Conservation (phyloP, 2,329 filamentous ascomycete genomes). For the Xylaria sp. region DNA sequence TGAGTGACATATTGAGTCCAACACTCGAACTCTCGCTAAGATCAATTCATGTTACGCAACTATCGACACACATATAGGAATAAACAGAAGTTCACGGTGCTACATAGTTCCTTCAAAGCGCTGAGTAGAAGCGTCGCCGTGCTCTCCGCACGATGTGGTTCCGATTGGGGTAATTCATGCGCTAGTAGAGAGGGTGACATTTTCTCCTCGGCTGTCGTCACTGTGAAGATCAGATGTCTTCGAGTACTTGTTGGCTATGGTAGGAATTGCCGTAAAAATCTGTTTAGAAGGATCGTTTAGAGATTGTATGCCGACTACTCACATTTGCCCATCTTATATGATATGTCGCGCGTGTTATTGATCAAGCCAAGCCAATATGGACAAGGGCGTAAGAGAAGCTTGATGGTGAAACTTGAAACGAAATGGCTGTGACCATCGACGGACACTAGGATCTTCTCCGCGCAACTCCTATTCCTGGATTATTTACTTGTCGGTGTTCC, state of each 20-base stretch:
- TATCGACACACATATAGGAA: background rate
- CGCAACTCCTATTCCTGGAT: conserved; percentile 5
- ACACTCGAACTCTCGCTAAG: background rate
- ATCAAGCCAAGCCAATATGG: conserved; percentile 7
- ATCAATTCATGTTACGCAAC: background rate
- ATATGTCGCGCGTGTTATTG: background rate
- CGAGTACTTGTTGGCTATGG: background rate
- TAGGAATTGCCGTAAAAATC: background rate
- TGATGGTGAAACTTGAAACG: conserved; percentile 29
- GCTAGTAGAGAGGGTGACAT: background rate
- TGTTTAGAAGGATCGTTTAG: background rate
- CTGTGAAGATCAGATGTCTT: background rate
- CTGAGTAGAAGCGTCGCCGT: too few species aligned
- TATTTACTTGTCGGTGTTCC: background rate
- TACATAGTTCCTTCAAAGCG: background rate
- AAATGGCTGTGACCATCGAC: conserved; percentile 14
- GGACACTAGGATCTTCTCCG: background rate
- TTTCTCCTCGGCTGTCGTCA: background rate
- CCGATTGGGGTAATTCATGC: background rate
- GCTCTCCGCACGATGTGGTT: background rate
- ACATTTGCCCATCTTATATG: background rate
- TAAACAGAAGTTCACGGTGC: background rate
- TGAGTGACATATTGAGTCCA: conserved; percentile 3
- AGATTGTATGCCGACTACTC: background rate
- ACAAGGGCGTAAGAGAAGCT: background rate